A percentile compares a stretch with the other conserved stretches of the same genome.
Conservation (phyloP, 495 filamentous ascomycete genomes). For the Chaetomium fimeti region DNA sequence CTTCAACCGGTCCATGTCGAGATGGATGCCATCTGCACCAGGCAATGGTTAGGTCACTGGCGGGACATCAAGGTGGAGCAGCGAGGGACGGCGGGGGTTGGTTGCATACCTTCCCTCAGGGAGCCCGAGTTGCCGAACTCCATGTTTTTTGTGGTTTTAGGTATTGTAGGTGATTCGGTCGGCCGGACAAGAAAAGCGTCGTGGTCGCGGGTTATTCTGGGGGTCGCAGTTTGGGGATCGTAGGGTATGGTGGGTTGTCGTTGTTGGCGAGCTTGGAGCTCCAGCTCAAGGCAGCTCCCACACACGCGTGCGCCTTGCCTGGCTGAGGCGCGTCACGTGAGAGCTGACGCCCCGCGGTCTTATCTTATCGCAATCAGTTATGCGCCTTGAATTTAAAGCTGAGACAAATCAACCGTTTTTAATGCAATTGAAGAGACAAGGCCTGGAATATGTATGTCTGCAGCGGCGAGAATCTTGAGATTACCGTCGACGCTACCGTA, state of each 20-base stretch:
- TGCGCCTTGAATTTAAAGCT: background rate
- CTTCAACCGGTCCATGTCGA: constrained; percentile 86
- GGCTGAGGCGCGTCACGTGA: constrained; percentile 31
- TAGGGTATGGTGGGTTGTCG: constrained; percentile 23
- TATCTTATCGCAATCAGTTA: constrained; percentile 23
- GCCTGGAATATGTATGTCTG: too few species aligned
- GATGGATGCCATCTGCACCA: constrained; percentile 87
- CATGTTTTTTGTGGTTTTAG: constrained; percentile 40
- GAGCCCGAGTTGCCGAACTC: constrained; percentile 65
- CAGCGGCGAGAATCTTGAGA: too few species aligned
- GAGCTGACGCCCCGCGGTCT: constrained; percentile 6
- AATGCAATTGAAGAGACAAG: too few species aligned
- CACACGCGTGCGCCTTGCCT: constrained; percentile 36
- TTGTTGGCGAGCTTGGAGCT: constrained; percentile 34
- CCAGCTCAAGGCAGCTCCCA: constrained; percentile 53
- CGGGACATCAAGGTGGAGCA: constrained; percentile 11
- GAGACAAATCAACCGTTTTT: too few species aligned
- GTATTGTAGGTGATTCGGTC: constrained; percentile 15
- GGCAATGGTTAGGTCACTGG: constrained; percentile 25
- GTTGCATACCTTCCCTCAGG: constrained; percentile 64
- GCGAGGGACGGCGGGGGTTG: constrained; percentile 1
- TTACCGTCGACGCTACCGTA: too few species aligned
- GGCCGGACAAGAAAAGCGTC: background rate
- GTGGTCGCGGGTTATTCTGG: constrained; percentile 1
- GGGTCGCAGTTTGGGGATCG: constrained; percentile 3